A percentile compares a stretch with the other conserved stretches of the same genome.
Conservation (phyloP, 2,329 filamentous ascomycete species). For the Daldinia eschscholtzii region DNA sequence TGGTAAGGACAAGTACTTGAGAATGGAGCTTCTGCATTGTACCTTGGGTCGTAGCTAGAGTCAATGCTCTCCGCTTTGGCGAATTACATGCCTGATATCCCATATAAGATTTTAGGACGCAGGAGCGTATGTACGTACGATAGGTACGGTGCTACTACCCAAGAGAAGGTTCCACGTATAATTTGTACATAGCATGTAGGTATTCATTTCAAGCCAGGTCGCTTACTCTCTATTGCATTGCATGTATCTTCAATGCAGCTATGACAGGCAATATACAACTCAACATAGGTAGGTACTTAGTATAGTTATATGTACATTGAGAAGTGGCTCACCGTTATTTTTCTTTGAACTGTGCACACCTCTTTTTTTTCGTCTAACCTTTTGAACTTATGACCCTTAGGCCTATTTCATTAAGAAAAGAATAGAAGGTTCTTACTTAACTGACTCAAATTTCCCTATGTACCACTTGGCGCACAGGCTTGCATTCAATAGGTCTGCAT, state of each 20-base stretch:
- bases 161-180: not conserved
- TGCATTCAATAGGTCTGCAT: slow-evolving; percentile 7
- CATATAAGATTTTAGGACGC: slow-evolving; percentile 26
- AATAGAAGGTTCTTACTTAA: slow-evolving; percentile 34
- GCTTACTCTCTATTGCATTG: not conserved
- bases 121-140: not conserved
- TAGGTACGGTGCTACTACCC: not conserved
- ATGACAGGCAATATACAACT: not conserved
- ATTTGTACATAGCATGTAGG: too few relatives aligned
- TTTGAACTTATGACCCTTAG: slow-evolving; percentile 14
- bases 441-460: slow-evolving; percentile 23
- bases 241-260: slow-evolving; percentile 4
- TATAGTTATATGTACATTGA: slow-evolving; percentile 17
- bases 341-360: slow-evolving; percentile 26
- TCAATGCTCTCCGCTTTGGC: not conserved
- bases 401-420: slow-evolving; percentile 30
- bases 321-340: slow-evolving; percentile 34
- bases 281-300: not conserved
- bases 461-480: slow-evolving; percentile 1
- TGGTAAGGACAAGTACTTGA: not conserved
- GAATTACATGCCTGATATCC: not conserved
- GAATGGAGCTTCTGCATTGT: not conserved
- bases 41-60: not conserved
- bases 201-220: not conserved
- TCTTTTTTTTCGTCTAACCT: slow-evolving; percentile 21